Conservation (phyloP, 495 filamentous ascomycete genomes). For the Penicilliopsis zonata region DNA sequence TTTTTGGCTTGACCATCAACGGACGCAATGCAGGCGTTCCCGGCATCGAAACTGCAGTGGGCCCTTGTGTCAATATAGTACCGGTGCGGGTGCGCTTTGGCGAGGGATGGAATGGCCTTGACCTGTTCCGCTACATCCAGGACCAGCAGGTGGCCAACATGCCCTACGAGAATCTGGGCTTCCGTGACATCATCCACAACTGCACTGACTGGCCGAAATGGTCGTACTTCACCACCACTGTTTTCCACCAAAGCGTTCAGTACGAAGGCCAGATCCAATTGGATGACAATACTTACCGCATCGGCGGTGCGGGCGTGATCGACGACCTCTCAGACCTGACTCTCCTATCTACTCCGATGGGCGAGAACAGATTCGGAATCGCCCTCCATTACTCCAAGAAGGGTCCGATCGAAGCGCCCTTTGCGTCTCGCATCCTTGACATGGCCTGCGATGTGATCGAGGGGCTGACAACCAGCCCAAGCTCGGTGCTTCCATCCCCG, state of each 20-base stretch:
- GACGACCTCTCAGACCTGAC: slow-evolving; percentile 40
- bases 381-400: slow-evolving; percentile 34
- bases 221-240: slow-evolving; percentile 34
- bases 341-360: slow-evolving; percentile 33
- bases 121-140: slow-evolving; percentile 43
- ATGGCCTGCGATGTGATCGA: slow-evolving; percentile 36
- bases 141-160: slow-evolving; percentile 47
- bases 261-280: slow-evolving; percentile 30
- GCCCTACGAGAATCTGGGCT: slow-evolving; percentile 45
- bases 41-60: slow-evolving; percentile 41
- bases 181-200: slow-evolving; percentile 43
- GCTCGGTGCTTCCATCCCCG: slow-evolving; percentile 28
- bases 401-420: slow-evolving; percentile 25
- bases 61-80: slow-evolving; percentile 48
- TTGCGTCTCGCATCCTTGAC: slow-evolving; percentile 33
- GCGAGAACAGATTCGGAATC: slow-evolving; percentile 27
- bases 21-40: slow-evolving; percentile 44
- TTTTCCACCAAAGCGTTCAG: slow-evolving; percentile 37
- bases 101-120: slow-evolving; percentile 33
- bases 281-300: slow-evolving; percentile 33
- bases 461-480: slow-evolving; percentile 32
- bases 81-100: slow-evolving; percentile 43
- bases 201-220: slow-evolving; percentile 48
- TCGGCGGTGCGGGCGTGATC: slow-evolving; percentile 36
- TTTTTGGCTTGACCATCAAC: slow-evolving; percentile 43